Conservation (phyloP, 352 stramenopile species). For the Globisporangium spiculum region DNA sequence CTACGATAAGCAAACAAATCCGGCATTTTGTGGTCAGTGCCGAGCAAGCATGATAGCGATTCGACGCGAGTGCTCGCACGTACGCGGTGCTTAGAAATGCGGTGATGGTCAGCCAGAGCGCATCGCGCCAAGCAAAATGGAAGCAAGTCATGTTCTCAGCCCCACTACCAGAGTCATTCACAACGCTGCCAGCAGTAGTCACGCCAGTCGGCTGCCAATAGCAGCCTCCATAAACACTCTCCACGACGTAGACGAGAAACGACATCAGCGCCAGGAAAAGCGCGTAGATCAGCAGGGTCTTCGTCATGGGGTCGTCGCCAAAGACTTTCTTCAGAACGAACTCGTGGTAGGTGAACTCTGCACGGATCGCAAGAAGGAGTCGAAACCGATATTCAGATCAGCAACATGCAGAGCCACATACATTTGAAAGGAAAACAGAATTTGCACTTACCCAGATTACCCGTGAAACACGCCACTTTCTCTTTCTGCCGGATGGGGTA, state of each 20-base stretch:
- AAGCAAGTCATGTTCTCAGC: conserved; percentile 32
- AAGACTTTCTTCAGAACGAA: conserved; percentile 79
- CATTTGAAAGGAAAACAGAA: too few relatives aligned
- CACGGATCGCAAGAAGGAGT: background rate
- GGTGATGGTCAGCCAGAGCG: conserved; percentile 46
- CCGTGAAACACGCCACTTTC: conserved; percentile 61
- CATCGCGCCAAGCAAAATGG: conserved; percentile 28
- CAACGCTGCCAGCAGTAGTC: background rate
- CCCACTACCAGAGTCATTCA: background rate
- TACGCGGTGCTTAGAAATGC: conserved; percentile 49
- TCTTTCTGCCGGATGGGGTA: conserved; percentile 69
- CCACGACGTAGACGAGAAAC: conserved; percentile 44
- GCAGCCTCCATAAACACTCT: conserved; percentile 49
- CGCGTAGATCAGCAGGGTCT: conserved; percentile 29
- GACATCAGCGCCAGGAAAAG: conserved; percentile 29
- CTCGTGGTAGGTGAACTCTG: conserved; percentile 63
- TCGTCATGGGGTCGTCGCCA: conserved; percentile 46
- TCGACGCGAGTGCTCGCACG: background rate
- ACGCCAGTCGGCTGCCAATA: conserved; percentile 12
- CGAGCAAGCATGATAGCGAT: background rate
- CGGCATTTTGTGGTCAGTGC: background rate
- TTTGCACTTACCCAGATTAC: conserved; percentile 36
- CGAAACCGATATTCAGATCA: background rate
- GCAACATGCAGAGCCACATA: background rate
- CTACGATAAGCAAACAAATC: conserved; percentile 10